A percentile compares a stretch with the other conserved stretches of the same genome.
Conservation (phyloP, 2,329 filamentous ascomycete genomes). For the Aspergillus sp. region DNA sequence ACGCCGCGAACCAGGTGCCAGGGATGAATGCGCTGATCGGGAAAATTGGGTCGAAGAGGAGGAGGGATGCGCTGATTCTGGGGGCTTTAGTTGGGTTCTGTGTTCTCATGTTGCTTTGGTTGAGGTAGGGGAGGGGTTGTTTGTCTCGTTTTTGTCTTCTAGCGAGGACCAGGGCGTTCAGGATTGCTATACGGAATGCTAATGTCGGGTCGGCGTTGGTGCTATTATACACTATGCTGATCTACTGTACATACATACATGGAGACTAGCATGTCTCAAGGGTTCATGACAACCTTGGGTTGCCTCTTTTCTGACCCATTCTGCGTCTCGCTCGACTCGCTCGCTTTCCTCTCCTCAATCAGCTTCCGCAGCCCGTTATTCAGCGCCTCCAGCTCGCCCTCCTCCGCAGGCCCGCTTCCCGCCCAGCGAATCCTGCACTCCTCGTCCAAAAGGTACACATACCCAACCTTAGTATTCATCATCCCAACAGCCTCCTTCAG, state of each 20-base stretch:
- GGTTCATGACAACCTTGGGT: constrained; percentile 12
- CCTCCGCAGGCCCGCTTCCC: constrained; percentile 51
- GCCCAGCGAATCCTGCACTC: constrained; percentile 91
- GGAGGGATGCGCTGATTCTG: constrained; percentile 88
- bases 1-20: constrained; percentile 81
- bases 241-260: constrained; percentile 9
- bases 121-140: constrained; percentile 44
- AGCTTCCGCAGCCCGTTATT: constrained; percentile 35
- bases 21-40: constrained; percentile 87
- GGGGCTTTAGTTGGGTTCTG: constrained; percentile 86
- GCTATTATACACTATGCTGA: constrained; percentile 6
- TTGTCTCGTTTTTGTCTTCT: constrained; percentile 3
- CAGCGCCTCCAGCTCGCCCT: constrained; percentile 32
- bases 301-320: constrained; percentile 5
- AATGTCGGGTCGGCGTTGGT: too few species aligned
- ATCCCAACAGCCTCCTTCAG: constrained; percentile 55
- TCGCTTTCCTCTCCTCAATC: constrained; percentile 30
- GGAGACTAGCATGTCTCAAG: constrained; percentile 1
- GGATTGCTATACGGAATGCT: constrained; percentile 1
- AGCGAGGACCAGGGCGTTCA: constrained; percentile 6
- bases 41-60: constrained; percentile 88
- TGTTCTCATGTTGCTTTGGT: constrained; percentile 75
- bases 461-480: constrained; percentile 85
- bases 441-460: constrained; percentile 81
- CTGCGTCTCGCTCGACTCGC: constrained; percentile 13